Evolutionary conservation across 2,329 filamentous ascomycete genomes (phyloP).

Genomic region (Colletotrichum sp.): DNA sequence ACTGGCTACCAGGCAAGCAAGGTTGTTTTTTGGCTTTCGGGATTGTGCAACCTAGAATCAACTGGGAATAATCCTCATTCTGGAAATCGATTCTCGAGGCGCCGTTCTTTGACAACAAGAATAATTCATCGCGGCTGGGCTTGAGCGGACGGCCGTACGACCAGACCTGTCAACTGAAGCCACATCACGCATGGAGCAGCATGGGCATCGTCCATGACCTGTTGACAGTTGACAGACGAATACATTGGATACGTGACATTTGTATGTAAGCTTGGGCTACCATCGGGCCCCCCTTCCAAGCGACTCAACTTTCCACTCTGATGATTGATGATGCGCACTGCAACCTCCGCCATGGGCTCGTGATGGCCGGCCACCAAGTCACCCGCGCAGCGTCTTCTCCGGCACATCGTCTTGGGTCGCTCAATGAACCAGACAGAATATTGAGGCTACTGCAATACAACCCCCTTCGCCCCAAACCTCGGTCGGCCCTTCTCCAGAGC

Average conservation of each 20-base stretch:
- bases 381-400: not conserved
- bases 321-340: not conserved
- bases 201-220: not conserved
- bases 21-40: not conserved
- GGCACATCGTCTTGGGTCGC: not conserved
- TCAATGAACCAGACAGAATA: not conserved
- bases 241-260: not conserved
- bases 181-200: not conserved
- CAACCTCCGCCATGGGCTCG: not conserved
- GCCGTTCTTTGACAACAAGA: not conserved
- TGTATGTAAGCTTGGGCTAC: not conserved
- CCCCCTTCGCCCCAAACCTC: not conserved
- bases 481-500: conserved; percentile 14
- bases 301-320: not conserved
- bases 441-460: conserved; percentile 12
- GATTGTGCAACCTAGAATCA: not conserved
- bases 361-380: not conserved
- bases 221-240: not conserved
- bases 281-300: not conserved
- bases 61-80: not conserved
- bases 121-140: not conserved
- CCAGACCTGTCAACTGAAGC: conserved; percentile 16
- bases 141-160: not conserved
- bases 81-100: not conserved
- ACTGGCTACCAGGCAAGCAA: not conserved